A percentile compares a stretch with the other conserved stretches of the same genome.
phyloP scores from a whole-genome alignment of 495 filamentous ascomycete species.

The Cetradonia linearis region DNA sequence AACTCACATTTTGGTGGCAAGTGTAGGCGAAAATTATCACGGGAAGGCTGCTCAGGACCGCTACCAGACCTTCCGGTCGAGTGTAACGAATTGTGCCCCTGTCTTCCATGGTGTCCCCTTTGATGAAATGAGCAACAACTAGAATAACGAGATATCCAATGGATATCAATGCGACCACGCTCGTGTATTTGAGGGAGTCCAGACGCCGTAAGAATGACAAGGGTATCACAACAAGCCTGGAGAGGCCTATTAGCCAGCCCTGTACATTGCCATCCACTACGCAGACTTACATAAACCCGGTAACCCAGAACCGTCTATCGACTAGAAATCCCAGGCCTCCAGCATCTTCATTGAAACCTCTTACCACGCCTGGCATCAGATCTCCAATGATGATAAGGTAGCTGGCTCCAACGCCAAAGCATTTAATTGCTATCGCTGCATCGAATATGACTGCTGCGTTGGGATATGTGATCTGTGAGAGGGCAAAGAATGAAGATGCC shows the following conservation, averaged over 20 bases:
- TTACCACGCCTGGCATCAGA: slow-evolving; percentile 88
- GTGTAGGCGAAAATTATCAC: slow-evolving; percentile 98
- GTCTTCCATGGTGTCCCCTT: slow-evolving; percentile 62
- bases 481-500: slow-evolving; percentile 71
- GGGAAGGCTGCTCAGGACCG: slow-evolving; percentile 74
- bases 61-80: slow-evolving; percentile 66
- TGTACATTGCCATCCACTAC: background rate
- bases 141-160: slow-evolving; percentile 90
- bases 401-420: slow-evolving; percentile 90
- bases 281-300: slow-evolving; percentile 73
- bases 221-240: slow-evolving; percentile 84
- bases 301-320: slow-evolving; percentile 94
- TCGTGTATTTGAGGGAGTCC: slow-evolving; percentile 96
- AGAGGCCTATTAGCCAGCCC: slow-evolving; percentile 16
- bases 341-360: slow-evolving; percentile 56
- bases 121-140: slow-evolving; percentile 79
- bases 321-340: slow-evolving; percentile 59
- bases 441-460: slow-evolving; percentile 95
- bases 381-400: slow-evolving; percentile 99
- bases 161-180: slow-evolving; percentile 78
- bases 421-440: slow-evolving; percentile 92
- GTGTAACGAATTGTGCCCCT: slow-evolving; percentile 63
- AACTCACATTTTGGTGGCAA: slow-evolving; percentile 86
- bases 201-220: slow-evolving; percentile 81
- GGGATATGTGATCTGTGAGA: slow-evolving; percentile 92